These are phyloP conservation scores for Pythium folliculosum DNA, from an alignment of 352 stramenopile genomes.

Conservation along the genomic window DNA sequence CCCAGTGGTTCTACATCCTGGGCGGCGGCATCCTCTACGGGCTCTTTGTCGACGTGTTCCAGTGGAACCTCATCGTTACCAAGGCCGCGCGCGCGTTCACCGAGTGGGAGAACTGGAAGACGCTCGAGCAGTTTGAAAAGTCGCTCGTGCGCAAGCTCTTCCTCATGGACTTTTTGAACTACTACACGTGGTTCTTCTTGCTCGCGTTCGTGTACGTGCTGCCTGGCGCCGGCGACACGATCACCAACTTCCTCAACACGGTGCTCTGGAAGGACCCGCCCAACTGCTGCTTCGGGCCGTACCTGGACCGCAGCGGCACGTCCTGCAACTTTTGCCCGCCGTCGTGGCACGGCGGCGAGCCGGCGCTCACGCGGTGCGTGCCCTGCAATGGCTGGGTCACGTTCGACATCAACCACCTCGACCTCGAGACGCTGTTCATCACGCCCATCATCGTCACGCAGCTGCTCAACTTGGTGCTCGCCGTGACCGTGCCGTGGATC, in stretches of 20 bases:
- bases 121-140: conserved; percentile 80
- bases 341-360: conserved; percentile 50
- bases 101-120: conserved; percentile 87
- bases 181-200: conserved; percentile 89
- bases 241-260: conserved; percentile 80
- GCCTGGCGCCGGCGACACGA: conserved; percentile 72
- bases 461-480: conserved; percentile 70
- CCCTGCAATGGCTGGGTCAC: conserved; percentile 77
- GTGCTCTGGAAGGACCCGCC: conserved; percentile 74
- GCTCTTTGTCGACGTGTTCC: conserved; percentile 81
- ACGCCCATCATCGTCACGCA: conserved; percentile 85
- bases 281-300: conserved; percentile 84
- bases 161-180: conserved; percentile 88
- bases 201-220: conserved; percentile 87
- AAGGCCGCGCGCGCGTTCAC: conserved; percentile 69
- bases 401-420: conserved; percentile 81
- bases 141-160: conserved; percentile 81
- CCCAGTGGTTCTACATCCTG: conserved; percentile 83
- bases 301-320: conserved; percentile 49
- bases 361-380: conserved; percentile 49
- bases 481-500: conserved; percentile 72
- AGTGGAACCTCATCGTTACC: conserved; percentile 82
- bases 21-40: conserved; percentile 75
- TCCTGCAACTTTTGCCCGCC: conserved; percentile 60
- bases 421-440: conserved; percentile 79